These are phyloP conservation scores for Microcos paniculata DNA, from an alignment of 345 rosid species.

Conservation along the genomic window DNA sequence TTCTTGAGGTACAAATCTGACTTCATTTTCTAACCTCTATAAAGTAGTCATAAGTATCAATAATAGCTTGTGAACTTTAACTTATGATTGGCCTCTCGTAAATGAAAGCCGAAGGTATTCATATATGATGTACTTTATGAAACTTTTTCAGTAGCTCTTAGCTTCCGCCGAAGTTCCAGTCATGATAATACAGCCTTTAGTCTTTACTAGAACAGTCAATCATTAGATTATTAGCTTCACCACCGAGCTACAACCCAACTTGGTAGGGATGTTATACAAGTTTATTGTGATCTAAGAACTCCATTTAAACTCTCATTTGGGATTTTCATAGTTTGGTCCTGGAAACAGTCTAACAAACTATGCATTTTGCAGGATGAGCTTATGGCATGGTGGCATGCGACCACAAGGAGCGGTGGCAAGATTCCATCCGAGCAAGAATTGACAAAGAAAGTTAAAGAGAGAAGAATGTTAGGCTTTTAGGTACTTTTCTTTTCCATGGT, in stretches of 20 bases:
- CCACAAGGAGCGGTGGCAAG: slow-evolving; percentile 29
- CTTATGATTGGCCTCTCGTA: not conserved
- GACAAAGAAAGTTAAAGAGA: slow-evolving; percentile 51
- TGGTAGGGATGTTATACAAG: not conserved
- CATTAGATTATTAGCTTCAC: not conserved
- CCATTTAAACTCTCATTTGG: not conserved
- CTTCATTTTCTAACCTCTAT: not conserved
- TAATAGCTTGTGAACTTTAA: not conserved
- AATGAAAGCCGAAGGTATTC: not conserved
- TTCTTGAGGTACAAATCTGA: slow-evolving; percentile 54
- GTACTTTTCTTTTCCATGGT: not conserved
- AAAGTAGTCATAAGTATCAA: not conserved
- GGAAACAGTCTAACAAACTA: not conserved
- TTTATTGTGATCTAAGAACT: not conserved
- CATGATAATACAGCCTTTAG: not conserved
- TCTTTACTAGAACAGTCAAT: not conserved
- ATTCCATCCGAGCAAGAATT: slow-evolving; percentile 60
- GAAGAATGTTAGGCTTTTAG: slow-evolving; percentile 55
- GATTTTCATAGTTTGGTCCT: not conserved
- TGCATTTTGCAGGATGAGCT: slow-evolving; percentile 64
- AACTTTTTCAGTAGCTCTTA: not conserved
- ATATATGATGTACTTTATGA: not conserved
- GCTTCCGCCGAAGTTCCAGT: not conserved
- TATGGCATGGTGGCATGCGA: slow-evolving; percentile 65
- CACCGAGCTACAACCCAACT: not conserved